Conservation (phyloP, 1,284 basidiomycete genomes). For the Marasmius sp. region DNA sequence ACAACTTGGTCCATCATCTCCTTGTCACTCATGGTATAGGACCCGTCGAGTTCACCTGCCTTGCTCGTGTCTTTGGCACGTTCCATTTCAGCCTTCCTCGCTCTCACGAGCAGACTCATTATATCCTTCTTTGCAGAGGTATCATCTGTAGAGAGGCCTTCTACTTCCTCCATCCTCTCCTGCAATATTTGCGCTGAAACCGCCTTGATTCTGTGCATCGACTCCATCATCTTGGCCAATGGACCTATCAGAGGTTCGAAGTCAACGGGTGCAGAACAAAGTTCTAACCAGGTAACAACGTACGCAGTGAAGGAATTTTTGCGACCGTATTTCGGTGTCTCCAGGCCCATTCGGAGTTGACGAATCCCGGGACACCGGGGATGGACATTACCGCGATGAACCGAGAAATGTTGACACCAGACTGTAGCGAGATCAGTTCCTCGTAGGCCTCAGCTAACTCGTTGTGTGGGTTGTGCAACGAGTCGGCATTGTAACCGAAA, state of each 20-base stretch:
- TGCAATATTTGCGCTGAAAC: constrained; percentile 40
- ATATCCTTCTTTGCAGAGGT: constrained; percentile 46
- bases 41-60: constrained; percentile 7
- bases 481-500: constrained; percentile 47
- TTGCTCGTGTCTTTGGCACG: constrained; percentile 15
- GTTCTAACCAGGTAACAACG: neutral
- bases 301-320: constrained; percentile 26
- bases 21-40: constrained; percentile 43
- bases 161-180: constrained; percentile 37
- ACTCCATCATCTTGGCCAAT: constrained; percentile 32
- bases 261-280: neutral
- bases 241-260: constrained; percentile 19
- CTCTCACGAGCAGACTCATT: constrained; percentile 48
- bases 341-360: constrained; percentile 38
- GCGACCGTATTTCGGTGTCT: constrained; percentile 32
- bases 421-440: constrained; percentile 39
- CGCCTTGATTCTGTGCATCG: constrained; percentile 40
- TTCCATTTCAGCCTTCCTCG: constrained; percentile 33
- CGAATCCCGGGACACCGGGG: constrained; percentile 31
- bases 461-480: constrained; percentile 45
- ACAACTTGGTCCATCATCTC: constrained; percentile 54
- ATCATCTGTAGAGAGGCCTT: constrained; percentile 22
- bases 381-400: constrained; percentile 36
- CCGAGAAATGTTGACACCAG: constrained; percentile 39
- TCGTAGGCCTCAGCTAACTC: constrained; percentile 49